Evolutionary conservation across 2,329 filamentous ascomycete species (phyloP).

Genomic region (Monosporascus sp.): DNA sequence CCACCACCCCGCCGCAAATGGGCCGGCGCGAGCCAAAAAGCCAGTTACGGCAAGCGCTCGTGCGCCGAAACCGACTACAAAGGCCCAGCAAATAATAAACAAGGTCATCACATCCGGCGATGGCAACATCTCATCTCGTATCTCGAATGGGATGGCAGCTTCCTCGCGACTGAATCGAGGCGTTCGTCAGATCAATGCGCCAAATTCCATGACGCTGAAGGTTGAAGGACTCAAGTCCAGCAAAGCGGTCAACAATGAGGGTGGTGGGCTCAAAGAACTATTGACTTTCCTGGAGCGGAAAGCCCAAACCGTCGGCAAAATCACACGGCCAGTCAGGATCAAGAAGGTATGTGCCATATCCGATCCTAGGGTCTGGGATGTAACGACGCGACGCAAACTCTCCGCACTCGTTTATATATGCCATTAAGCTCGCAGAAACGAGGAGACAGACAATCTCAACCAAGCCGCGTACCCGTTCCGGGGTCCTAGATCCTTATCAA

Average conservation of each 20-base stretch:
- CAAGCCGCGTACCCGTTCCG: slow-evolving; percentile 32
- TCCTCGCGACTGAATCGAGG: slow-evolving; percentile 16
- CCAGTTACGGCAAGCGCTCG: slow-evolving; percentile 14
- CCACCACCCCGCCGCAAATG: slow-evolving; percentile 9
- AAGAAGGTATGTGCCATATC: slow-evolving; percentile 67
- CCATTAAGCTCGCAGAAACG: slow-evolving; percentile 33
- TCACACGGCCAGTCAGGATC: slow-evolving; percentile 54
- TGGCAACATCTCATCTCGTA: slow-evolving; percentile 28
- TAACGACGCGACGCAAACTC: slow-evolving; percentile 33
- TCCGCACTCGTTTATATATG: slow-evolving; percentile 33
- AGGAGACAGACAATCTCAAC: slow-evolving; percentile 31
- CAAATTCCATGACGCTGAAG: slow-evolving; percentile 34
- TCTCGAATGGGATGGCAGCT: slow-evolving; percentile 26
- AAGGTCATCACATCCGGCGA: slow-evolving; percentile 35
- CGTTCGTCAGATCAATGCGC: slow-evolving; percentile 13
- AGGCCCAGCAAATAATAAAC: slow-evolving; percentile 37
- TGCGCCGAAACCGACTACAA: slow-evolving; percentile 21
- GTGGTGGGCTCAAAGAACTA: slow-evolving; percentile 61
- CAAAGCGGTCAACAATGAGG: slow-evolving; percentile 61
- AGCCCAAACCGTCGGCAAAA: slow-evolving; percentile 49
- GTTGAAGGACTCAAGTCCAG: slow-evolving; percentile 62
- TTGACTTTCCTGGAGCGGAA: slow-evolving; percentile 68
- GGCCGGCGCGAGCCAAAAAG: slow-evolving; percentile 8
- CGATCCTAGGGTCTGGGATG: slow-evolving; percentile 38
- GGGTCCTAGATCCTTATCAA: slow-evolving; percentile 31